Evolutionary conservation across 306 rosid genomes (phyloP), one percentile per base, ranked within the genome.

Genomic region (Prinsepia uniflora): DNA sequence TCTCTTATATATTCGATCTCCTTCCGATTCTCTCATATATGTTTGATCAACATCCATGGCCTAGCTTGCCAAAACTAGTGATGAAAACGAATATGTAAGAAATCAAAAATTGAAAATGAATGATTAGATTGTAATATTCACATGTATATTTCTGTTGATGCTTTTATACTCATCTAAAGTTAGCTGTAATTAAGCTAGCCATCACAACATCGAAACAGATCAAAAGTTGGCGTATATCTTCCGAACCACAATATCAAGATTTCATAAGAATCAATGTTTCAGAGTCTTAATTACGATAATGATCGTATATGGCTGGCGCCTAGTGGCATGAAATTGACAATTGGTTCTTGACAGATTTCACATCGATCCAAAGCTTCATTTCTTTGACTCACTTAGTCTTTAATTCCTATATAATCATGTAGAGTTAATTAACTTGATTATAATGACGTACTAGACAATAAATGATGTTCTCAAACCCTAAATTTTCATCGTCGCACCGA

Each of bases 221-320:
- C 6, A 6, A 13, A 4, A 5, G 18, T 9, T 11, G 42, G 24
- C 18, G 11, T 34, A 2, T 34, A 24, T 39, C 22, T 61, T 61
- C 8, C 65, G 15, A 61, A 17, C 46, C 46, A n/a, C 17, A 61
- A 61, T 77, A 34, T 71, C 63, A 46, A 18, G 78, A 67, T 43
- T 48, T 18, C 14, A 13, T n/a, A 48, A 20, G 47, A 47, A 11
- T 12, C 2, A 54, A 54, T 40, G 46, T 72, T 67, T 63, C 24
- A 8, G 36, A 55, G 22, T 24, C 24, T 52, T 52, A 52, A 52
- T 52, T 52, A n/a, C 17, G 72, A 24, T 4, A 54, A 59, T 42
- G 11, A 39, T 39, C 22, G 22, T 61, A 61, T 40, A 39, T 8
- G 22, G 71, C 34, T 24, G n/a, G 30, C 2, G 30, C 30, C 30